Percentiles rank a stretch among this genome's conserved stretches.
phyloP scores from a whole-genome alignment of 768 basidiomycete species.

The Kwoniella sp. region DNA sequence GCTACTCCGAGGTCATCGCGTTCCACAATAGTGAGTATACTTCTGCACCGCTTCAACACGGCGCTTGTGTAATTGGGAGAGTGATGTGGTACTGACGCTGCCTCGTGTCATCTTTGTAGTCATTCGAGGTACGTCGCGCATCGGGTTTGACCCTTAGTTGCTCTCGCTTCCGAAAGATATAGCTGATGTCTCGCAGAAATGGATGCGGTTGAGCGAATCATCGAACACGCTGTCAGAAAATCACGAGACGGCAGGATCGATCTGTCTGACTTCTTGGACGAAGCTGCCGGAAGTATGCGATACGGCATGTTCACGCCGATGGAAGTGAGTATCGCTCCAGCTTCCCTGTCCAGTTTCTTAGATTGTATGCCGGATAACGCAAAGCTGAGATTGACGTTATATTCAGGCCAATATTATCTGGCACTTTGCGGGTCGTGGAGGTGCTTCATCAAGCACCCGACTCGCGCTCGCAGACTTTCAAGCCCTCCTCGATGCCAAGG shows the following conservation, averaged over 20 bases:
- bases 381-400: background rate
- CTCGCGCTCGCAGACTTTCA: constrained; percentile 88
- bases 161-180: background rate
- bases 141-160: no score
- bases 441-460: constrained; percentile 62
- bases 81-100: background rate
- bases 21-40: constrained; percentile 86
- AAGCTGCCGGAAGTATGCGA: constrained; percentile 80
- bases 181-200: constrained; percentile 63
- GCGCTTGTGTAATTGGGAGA: background rate
- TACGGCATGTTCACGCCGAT: constrained; percentile 96
- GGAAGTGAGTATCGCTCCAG: constrained; percentile 67
- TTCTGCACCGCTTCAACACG: background rate
- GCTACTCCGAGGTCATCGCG: constrained; percentile 93
- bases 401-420: constrained; percentile 73
- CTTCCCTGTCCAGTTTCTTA: background rate
- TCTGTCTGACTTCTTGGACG: constrained; percentile 90
- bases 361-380: no score
- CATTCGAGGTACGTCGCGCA: constrained; percentile 28
- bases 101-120: constrained; percentile 11
- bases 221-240: constrained; percentile 84
- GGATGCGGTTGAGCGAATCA: constrained; percentile 93
- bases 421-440: constrained; percentile 90
- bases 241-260: constrained; percentile 95
- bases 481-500: constrained; percentile 80